A percentile compares a stretch with the other conserved stretches of the same genome.
These are phyloP conservation scores for Cornus kousa DNA, from an alignment of 148 eudicot genomes.

Conservation along the genomic window DNA sequence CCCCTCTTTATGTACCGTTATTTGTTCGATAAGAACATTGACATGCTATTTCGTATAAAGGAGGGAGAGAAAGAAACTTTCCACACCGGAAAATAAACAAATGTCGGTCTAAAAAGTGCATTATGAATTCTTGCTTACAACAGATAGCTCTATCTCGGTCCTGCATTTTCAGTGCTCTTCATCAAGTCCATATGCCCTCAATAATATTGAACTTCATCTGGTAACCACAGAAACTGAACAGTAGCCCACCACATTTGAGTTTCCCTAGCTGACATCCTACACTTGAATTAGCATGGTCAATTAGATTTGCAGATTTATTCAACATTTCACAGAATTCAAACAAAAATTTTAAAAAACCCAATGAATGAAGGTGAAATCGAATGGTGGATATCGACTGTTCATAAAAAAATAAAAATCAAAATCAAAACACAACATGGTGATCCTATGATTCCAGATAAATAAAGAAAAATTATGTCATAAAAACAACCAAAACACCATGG, in stretches of 20 bases:
- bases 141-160: neutral
- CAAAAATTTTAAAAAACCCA: neutral
- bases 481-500: neutral
- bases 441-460: neutral
- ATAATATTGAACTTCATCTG: neutral
- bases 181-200: neutral
- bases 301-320: neutral
- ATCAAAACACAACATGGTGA: neutral
- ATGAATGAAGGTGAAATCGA: neutral
- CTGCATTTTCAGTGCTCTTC: neutral
- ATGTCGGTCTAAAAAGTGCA: neutral
- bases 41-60: too few species aligned
- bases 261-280: neutral
- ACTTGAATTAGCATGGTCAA: neutral
- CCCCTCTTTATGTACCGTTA: neutral
- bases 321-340: neutral
- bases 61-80: too few species aligned
- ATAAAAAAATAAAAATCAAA: neutral
- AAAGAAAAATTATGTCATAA: neutral
- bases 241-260: neutral
- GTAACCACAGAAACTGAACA: neutral
- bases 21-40: too few species aligned
- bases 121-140: neutral
- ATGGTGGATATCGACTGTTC: neutral
- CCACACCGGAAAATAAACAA: neutral